These are phyloP conservation scores for Russula foetens DNA, from an alignment of 768 basidiomycete genomes.

Conservation along the genomic window DNA sequence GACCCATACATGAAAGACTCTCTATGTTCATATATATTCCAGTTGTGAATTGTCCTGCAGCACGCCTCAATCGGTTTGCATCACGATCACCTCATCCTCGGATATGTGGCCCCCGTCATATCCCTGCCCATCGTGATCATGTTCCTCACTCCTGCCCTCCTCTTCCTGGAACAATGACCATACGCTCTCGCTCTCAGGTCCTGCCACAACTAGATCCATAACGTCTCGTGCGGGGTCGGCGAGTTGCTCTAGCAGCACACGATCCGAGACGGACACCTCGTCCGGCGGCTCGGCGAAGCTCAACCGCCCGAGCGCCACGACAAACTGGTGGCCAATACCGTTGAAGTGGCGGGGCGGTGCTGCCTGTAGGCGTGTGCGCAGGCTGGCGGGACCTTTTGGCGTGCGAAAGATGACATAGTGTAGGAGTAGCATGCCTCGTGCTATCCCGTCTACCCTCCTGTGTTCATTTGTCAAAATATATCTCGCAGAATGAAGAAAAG, in stretches of 20 bases:
- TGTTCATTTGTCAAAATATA: slow-evolving; percentile 1
- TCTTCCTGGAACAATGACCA: slow-evolving; percentile 27
- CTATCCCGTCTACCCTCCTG: slow-evolving; percentile 45
- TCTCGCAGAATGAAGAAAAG: background rate
- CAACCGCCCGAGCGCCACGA: slow-evolving; percentile 68
- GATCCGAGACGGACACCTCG: slow-evolving; percentile 19
- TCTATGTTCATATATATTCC: background rate
- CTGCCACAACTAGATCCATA: slow-evolving; percentile 27
- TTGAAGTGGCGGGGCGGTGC: slow-evolving; percentile 49
- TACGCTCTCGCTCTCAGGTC: slow-evolving; percentile 26
- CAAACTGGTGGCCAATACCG: slow-evolving; percentile 60
- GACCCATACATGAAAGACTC: background rate
- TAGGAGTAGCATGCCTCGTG: slow-evolving; percentile 49
- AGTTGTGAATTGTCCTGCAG: background rate
- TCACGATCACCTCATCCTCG: background rate
- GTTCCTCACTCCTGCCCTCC: background rate
- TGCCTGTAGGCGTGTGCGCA: slow-evolving; percentile 51
- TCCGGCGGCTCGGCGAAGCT: slow-evolving; percentile 44
- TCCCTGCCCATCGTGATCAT: background rate
- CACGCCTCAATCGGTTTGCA: background rate
- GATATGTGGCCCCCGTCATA: background rate
- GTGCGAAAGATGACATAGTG: slow-evolving; percentile 52
- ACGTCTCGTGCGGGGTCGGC: slow-evolving; percentile 25
- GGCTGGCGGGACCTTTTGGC: slow-evolving; percentile 29
- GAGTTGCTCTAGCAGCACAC: slow-evolving; percentile 21